Evolutionary conservation across 2,329 filamentous ascomycete species (phyloP), one percentile per base, ranked within the genome.

Genomic region (Alternaria burnsii): DNA sequence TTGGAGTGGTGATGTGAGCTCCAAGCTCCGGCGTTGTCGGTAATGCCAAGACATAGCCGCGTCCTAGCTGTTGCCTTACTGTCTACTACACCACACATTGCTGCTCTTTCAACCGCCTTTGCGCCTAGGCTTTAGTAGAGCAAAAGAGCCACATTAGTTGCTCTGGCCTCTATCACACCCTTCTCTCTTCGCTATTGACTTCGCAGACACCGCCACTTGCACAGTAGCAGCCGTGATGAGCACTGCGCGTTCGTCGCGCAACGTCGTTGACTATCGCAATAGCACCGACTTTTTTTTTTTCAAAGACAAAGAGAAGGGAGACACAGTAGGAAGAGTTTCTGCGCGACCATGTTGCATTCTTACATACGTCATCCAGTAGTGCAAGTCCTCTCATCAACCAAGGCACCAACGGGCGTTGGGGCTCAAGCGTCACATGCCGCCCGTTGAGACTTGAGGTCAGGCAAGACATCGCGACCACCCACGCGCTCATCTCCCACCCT

Each of bases 381-480:
- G 40, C 20, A 50, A 40, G 47, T 4, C 36, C 43, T 11, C 54
- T 28, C 42, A 38, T 48, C 20, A 46, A 24, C 44, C 50, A 46
- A 50, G 26, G 18, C 50, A 32, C 42, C 46, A 60, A 54, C 36
- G 46, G 38, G 53, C 46, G 48, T 50, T 30, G 48, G 41, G 47
- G 36, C 42, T 26, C n/a, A 41, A 24, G 8, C 32, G 60, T 73
- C 72, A 75, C 70, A 71, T 73, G 72, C 62, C 52, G 51, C 16
- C 51, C 34, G 28, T 56, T 62, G 65, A 64, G 54, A 61, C 63
- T 63, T 52, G 52, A 63, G 67, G 72, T 75, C 73, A 74, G 71
- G 65, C 66, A 74, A 74, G 71, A 75, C 73, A 74, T 59, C 26
- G 47, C 61, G 62, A 60, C 65, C 64, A 62, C 56, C 68, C 72